Evolutionary conservation across 441 rosid genomes (phyloP).

Genomic region (Omphalea diandra): DNA sequence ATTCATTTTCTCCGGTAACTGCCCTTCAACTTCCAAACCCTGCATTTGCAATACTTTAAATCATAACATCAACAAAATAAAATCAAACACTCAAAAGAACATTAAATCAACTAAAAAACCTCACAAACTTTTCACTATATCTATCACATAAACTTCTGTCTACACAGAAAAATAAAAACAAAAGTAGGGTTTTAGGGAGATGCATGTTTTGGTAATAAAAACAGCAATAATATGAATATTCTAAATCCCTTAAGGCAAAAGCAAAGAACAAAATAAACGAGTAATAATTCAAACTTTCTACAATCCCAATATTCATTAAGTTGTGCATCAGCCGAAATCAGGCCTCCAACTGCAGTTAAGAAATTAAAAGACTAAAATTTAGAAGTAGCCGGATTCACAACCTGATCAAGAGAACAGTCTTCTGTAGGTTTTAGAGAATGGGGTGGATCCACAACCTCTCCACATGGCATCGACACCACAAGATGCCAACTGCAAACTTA

Average conservation of each 20-base stretch:
- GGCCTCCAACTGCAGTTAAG: conserved; percentile 2
- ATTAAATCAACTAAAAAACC: background rate
- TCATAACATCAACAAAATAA: conserved; percentile 12
- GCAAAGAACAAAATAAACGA: background rate
- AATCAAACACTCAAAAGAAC: background rate
- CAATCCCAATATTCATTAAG: background rate
- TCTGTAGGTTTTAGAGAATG: conserved; percentile 65
- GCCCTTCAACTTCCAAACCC: conserved; percentile 66
- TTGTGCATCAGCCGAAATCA: background rate
- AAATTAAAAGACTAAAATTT: conserved; percentile 6
- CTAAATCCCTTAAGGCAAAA: background rate
- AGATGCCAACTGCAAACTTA: conserved; percentile 70
- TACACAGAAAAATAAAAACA: background rate
- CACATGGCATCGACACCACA: conserved; percentile 62
- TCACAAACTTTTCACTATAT: conserved; percentile 1
- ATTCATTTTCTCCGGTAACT: conserved; percentile 48
- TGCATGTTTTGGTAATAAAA: too few relatives aligned
- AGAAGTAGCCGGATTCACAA: conserved; percentile 24
- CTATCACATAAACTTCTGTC: background rate
- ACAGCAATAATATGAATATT: too few relatives aligned
- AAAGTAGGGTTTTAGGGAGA: background rate
- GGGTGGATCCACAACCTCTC: conserved; percentile 65
- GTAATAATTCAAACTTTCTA: background rate
- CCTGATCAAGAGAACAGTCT: conserved; percentile 66
- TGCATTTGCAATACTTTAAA: conserved; percentile 31